Conservation (phyloP, 306 rosid species). For the Castanopsis chinensis region DNA sequence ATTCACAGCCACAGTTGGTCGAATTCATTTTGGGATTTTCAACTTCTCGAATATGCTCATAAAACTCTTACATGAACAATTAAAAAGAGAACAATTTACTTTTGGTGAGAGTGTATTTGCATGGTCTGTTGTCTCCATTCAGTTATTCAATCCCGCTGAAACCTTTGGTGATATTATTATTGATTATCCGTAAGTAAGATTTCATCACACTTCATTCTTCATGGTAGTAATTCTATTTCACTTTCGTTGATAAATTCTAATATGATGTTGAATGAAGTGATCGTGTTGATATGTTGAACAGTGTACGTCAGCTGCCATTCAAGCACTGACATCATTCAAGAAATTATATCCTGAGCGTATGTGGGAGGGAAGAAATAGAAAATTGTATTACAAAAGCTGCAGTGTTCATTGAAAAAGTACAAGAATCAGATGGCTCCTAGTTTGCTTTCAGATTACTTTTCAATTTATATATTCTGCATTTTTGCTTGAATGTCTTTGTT, state of each 20-base stretch:
- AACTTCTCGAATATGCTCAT: no score
- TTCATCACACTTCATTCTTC: not conserved
- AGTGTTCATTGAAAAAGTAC: slow-evolving; percentile 33
- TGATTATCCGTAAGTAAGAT: slow-evolving; percentile 94
- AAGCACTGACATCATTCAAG: slow-evolving; percentile 28
- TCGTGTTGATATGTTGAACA: slow-evolving; percentile 37
- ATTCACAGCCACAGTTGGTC: no score
- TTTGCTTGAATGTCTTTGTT: no score
- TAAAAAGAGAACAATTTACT: no score
- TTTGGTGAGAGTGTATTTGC: not conserved
- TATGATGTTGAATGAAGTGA: not conserved
- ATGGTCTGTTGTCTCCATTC: slow-evolving; percentile 26
- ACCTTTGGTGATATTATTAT: slow-evolving; percentile 95
- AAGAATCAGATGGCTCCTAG: slow-evolving; percentile 45
- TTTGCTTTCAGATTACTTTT: not conserved
- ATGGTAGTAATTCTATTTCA: not conserved
- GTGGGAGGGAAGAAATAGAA: no score
- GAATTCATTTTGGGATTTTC: no score
- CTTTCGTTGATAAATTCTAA: no score
- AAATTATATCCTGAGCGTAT: slow-evolving; percentile 38
- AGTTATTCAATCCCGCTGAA: slow-evolving; percentile 91
- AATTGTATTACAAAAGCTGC: slow-evolving; percentile 36
- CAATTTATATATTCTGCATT: no score
- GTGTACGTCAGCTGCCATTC: slow-evolving; percentile 44
- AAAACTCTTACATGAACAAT: no score